These are phyloP conservation scores for Testicularia cyperi DNA, from an alignment of 1,284 basidiomycete species.

Conservation along the genomic window DNA sequence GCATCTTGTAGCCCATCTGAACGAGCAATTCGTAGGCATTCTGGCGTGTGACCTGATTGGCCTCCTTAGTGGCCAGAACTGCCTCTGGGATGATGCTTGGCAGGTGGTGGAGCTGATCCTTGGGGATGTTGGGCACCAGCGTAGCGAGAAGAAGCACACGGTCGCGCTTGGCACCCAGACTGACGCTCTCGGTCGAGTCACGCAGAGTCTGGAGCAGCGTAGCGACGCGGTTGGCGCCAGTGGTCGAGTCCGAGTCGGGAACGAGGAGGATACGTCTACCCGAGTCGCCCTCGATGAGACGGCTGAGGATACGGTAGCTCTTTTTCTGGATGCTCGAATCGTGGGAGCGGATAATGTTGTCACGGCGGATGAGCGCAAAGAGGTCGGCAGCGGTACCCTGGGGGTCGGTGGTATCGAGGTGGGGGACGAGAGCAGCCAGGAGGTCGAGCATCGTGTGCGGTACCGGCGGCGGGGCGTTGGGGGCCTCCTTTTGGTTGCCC, in stretches of 20 bases:
- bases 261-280: conserved; percentile 38
- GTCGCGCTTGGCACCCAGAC: conserved; percentile 80
- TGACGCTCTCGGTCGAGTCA: conserved; percentile 64
- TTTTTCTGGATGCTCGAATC: conserved; percentile 91
- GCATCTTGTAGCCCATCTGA: conserved; percentile 90
- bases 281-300: conserved; percentile 57
- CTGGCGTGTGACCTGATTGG: conserved; percentile 85
- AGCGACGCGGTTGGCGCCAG: conserved; percentile 18
- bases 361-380: conserved; percentile 64
- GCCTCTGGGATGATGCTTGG: conserved; percentile 90
- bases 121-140: conserved; percentile 73
- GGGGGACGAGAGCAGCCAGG: conserved; percentile 78
- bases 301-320: conserved; percentile 82
- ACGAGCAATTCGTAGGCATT: conserved; percentile 90
- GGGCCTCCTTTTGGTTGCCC: conserved; percentile 20
- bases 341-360: conserved; percentile 66
- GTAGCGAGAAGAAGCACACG: conserved; percentile 76
- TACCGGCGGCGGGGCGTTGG: conserved; percentile 60
- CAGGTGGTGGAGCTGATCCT: conserved; percentile 77
- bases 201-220: conserved; percentile 48
- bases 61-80: conserved; percentile 95
- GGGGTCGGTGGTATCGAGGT: conserved; percentile 32
- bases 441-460: conserved; percentile 86
- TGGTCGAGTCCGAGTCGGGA: conserved; percentile 1
- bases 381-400: conserved; percentile 39